These are phyloP conservation scores for Neltuma alba DNA, from an alignment of 306 rosid species.

Conservation along the genomic window DNA sequence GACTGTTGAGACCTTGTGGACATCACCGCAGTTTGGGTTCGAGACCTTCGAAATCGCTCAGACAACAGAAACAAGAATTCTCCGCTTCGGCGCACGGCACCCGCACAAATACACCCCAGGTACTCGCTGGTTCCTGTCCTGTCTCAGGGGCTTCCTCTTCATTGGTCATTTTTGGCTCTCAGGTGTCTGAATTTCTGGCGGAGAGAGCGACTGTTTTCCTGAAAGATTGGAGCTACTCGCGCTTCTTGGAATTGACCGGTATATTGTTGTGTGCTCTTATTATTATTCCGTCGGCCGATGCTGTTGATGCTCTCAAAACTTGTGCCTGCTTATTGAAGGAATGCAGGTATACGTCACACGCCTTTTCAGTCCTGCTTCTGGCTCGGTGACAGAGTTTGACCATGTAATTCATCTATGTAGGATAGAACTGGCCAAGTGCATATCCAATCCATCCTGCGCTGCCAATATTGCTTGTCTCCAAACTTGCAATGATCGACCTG, in stretches of 20 bases:
- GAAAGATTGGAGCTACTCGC: conserved; percentile 58
- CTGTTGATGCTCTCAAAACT: conserved; percentile 93
- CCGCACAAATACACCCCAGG: conserved; percentile 45
- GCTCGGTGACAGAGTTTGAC: neutral
- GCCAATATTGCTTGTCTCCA: conserved; percentile 96
- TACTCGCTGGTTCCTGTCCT: conserved; percentile 26
- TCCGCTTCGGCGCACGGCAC: conserved; percentile 28
- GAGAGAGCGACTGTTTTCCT: conserved; percentile 37
- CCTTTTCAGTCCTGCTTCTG: neutral
- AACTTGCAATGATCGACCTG: conserved; percentile 95
- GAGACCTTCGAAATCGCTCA: conserved; percentile 34
- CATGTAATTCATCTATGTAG: conserved; percentile 41
- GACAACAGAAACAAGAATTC: conserved; percentile 36
- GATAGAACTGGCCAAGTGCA: conserved; percentile 85
- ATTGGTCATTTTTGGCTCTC: neutral
- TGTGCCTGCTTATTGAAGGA: conserved; percentile 92
- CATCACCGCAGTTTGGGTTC: conserved; percentile 38
- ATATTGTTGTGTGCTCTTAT: conserved; percentile 59
- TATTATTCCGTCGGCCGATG: conserved; percentile 77
- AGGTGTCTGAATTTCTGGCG: conserved; percentile 32
- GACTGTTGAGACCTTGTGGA: conserved; percentile 36
- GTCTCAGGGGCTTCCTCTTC: neutral
- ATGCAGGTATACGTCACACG: conserved; percentile 64
- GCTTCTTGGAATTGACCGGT: conserved; percentile 49
- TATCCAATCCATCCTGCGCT: conserved; percentile 89